A percentile compares a stretch with the other conserved stretches of the same genome.
These are phyloP conservation scores for Globisporangium polare DNA, from an alignment of 352 stramenopile genomes.

Conservation along the genomic window DNA sequence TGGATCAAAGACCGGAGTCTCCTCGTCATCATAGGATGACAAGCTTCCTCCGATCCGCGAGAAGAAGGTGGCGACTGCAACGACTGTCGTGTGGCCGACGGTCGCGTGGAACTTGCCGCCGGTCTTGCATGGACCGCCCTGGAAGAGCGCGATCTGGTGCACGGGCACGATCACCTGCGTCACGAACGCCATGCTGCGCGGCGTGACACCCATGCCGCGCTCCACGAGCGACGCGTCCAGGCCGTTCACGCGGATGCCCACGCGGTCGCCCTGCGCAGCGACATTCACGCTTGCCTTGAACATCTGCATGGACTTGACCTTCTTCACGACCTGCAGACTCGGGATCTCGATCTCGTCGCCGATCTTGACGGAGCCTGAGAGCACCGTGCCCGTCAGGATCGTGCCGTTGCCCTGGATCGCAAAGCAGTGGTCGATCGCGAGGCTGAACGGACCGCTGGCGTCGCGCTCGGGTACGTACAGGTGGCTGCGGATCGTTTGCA, in stretches of 20 bases:
- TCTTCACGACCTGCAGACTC: conserved; percentile 75
- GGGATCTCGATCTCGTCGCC: conserved; percentile 95
- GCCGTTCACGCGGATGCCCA: conserved; percentile 91
- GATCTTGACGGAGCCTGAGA: conserved; percentile 82
- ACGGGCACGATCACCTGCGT: conserved; percentile 52
- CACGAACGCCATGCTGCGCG: conserved; percentile 44
- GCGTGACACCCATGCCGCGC: conserved; percentile 51
- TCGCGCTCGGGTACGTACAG: conserved; percentile 44
- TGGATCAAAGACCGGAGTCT: conserved; percentile 29
- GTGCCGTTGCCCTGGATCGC: conserved; percentile 96
- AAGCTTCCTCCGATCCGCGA: conserved; percentile 16
- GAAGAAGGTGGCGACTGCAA: conserved; percentile 68
- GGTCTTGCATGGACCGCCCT: conserved; percentile 37
- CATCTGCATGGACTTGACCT: conserved; percentile 98
- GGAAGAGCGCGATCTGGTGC: conserved; percentile 58
- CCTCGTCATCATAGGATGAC: not conserved
- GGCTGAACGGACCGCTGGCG: conserved; percentile 76
- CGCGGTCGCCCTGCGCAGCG: conserved; percentile 92
- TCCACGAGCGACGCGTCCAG: conserved; percentile 62
- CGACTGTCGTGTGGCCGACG: conserved; percentile 71
- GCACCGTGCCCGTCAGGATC: conserved; percentile 94
- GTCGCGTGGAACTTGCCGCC: conserved; percentile 72
- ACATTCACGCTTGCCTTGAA: conserved; percentile 89
- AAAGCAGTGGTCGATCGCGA: conserved; percentile 98
- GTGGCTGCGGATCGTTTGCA: conserved; percentile 27